phyloP scores from a whole-genome alignment of 2,329 filamentous ascomycete species.

The Ophiosphaerella narmari region DNA sequence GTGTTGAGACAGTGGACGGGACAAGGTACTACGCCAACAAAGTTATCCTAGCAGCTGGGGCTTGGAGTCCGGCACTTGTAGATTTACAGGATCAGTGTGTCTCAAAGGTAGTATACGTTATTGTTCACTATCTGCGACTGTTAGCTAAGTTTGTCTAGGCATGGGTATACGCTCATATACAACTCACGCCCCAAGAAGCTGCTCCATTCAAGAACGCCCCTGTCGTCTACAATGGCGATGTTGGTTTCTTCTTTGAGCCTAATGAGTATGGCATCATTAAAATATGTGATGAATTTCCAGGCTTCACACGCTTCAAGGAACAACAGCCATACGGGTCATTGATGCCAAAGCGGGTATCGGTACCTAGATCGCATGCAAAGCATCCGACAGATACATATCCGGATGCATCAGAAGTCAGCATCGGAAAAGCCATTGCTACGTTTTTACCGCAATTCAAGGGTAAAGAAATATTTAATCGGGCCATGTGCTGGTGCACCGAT shows the following conservation, averaged over 20 bases:
- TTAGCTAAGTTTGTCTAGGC: conserved; percentile 50
- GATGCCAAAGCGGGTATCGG: conserved; percentile 58
- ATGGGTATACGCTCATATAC: conserved; percentile 60
- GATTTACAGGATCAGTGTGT: conserved; percentile 45
- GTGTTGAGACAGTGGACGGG: conserved; percentile 50
- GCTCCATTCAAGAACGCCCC: conserved; percentile 57
- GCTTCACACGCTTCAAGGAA: conserved; percentile 45
- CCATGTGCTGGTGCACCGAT: conserved; percentile 64
- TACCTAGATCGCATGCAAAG: conserved; percentile 53
- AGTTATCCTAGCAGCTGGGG: conserved; percentile 50
- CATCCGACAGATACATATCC: conserved; percentile 53
- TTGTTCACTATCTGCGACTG: conserved; percentile 43
- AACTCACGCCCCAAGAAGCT: conserved; percentile 54
- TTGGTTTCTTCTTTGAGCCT: conserved; percentile 59
- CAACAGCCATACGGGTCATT: conserved; percentile 52
- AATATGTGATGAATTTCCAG: conserved; percentile 63
- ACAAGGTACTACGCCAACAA: conserved; percentile 51
- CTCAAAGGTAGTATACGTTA: conserved; percentile 58
- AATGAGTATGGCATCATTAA: conserved; percentile 54
- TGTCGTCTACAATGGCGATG: conserved; percentile 57
- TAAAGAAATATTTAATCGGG: conserved; percentile 50
- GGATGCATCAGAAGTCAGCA: conserved; percentile 49
- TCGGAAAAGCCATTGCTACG: conserved; percentile 39
- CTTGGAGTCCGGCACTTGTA: conserved; percentile 36
- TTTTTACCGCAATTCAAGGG: conserved; percentile 52